Percentiles rank a stretch among this genome's conserved stretches.
These are phyloP conservation scores for Blastobotrys illinoisensis DNA, from an alignment of 1,139 yeast genomes.

Conservation along the genomic window DNA sequence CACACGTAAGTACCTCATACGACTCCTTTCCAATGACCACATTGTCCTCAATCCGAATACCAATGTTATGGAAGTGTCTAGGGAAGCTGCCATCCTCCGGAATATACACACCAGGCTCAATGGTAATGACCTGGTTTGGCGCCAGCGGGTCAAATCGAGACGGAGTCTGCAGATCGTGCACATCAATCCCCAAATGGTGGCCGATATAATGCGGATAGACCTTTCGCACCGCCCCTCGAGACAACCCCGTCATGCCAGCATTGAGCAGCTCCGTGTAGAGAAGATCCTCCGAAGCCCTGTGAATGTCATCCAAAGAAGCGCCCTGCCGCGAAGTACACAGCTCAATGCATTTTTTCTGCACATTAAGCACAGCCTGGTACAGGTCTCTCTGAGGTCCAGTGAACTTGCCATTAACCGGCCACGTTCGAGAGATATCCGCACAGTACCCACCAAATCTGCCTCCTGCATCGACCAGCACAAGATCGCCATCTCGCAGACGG, in stretches of 20 bases:
- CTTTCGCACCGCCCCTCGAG: slow-evolving; percentile 30
- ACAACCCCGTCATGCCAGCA: slow-evolving; percentile 51
- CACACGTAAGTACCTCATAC: slow-evolving; percentile 63
- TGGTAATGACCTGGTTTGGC: slow-evolving; percentile 58
- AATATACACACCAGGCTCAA: slow-evolving; percentile 92
- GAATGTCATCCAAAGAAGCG: slow-evolving; percentile 67
- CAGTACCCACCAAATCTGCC: slow-evolving; percentile 93
- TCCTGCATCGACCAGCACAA: slow-evolving; percentile 93
- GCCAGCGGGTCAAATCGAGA: slow-evolving; percentile 36
- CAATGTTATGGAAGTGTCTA: slow-evolving; percentile 76
- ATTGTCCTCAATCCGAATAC: slow-evolving; percentile 93
- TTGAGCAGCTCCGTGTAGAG: slow-evolving; percentile 63
- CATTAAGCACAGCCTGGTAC: slow-evolving; percentile 81
- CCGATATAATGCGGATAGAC: slow-evolving; percentile 94
- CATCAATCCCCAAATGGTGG: slow-evolving; percentile 89
- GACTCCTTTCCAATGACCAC: slow-evolving; percentile 59
- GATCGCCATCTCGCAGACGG: slow-evolving; percentile 62
- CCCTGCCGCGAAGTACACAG: slow-evolving; percentile 51
- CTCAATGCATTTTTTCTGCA: slow-evolving; percentile 73
- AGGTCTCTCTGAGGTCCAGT: slow-evolving; percentile 74
- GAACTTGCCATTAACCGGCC: slow-evolving; percentile 82
- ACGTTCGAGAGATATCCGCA: slow-evolving; percentile 91
- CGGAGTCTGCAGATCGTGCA: slow-evolving; percentile 70
- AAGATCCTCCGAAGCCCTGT: slow-evolving; percentile 55
- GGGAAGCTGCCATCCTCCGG: slow-evolving; percentile 73